phyloP scores from a whole-genome alignment of 78 protist genomes.

The Protostelium mycophagum region DNA sequence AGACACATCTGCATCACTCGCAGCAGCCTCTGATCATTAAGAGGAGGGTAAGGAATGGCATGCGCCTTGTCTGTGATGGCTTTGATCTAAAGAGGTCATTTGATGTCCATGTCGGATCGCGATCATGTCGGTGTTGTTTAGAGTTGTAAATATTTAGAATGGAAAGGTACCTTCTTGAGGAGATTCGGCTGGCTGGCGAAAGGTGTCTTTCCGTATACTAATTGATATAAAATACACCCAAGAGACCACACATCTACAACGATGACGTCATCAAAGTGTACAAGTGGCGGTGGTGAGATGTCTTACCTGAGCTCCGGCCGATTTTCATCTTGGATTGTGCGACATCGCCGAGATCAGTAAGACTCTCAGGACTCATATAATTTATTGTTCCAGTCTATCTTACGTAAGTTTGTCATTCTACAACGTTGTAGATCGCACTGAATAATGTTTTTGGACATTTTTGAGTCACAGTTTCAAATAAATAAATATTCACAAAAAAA shows the following conservation, averaged over 20 bases:
- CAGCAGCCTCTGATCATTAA: not conserved
- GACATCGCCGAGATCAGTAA: constrained; percentile 23
- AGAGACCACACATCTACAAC: constrained; percentile 90
- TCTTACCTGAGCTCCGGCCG: not conserved
- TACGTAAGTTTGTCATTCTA: too few species aligned
- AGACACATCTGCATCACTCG: not conserved
- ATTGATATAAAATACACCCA: constrained; percentile 90
- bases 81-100: too few species aligned
- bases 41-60: not conserved
- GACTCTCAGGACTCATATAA: constrained; percentile 96
- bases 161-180: constrained; percentile 36
- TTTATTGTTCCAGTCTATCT: constrained; percentile 89
- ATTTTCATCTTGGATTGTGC: constrained; percentile 27
- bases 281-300: too few species aligned
- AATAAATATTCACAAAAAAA: too few species aligned
- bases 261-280: constrained; percentile 55
- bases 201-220: constrained; percentile 82
- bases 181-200: constrained; percentile 41
- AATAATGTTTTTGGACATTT: too few species aligned
- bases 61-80: too few species aligned
- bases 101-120: not conserved
- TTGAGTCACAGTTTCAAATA: too few species aligned
- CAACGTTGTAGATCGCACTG: too few species aligned
- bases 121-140: not conserved
- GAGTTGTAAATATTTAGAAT: constrained; percentile 8